These are phyloP conservation scores for Chlamydomonas incerta DNA, from an alignment of 139 green algal genomes.

Conservation along the genomic window DNA sequence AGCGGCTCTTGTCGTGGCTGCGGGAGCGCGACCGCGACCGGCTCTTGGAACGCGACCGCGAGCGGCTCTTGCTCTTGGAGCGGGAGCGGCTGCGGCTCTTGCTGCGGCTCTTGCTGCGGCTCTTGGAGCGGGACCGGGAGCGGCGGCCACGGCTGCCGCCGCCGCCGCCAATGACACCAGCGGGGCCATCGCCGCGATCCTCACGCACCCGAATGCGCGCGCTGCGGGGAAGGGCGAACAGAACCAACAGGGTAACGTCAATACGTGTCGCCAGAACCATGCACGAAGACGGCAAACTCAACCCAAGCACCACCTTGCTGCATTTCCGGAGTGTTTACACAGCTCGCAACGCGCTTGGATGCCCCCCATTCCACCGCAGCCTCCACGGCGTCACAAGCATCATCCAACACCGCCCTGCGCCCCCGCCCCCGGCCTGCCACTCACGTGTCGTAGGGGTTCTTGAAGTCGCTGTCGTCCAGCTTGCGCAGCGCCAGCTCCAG, in stretches of 20 bases:
- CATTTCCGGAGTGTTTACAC: too few species aligned
- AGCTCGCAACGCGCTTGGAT: too few species aligned
- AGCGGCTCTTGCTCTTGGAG: conserved; percentile 26
- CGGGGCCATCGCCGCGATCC: conserved; percentile 22
- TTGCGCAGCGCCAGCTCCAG: conserved; percentile 74
- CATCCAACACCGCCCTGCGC: too few species aligned
- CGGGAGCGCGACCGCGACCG: not conserved
- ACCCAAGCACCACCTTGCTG: too few species aligned
- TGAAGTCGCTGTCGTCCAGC: conserved; percentile 86
- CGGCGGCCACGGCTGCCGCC: conserved; percentile 37
- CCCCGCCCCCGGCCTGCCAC: too few species aligned
- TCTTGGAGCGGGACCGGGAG: conserved; percentile 19
- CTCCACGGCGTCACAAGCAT: too few species aligned
- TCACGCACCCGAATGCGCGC: conserved; percentile 56
- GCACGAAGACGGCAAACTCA: too few species aligned
- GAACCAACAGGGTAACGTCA: too few species aligned
- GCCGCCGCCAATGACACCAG: not conserved
- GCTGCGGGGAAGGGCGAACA: too few species aligned
- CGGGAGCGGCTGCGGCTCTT: conserved; percentile 42
- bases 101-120: conserved; percentile 13
- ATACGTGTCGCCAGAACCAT: too few species aligned
- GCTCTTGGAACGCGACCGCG: conserved; percentile 28
- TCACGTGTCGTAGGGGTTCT: conserved; percentile 85
- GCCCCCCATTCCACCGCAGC: too few species aligned
- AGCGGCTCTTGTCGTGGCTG: not conserved